Evolutionary conservation across 2,329 filamentous ascomycete species (phyloP).

Genomic region (Sporothrix phasma): DNA sequence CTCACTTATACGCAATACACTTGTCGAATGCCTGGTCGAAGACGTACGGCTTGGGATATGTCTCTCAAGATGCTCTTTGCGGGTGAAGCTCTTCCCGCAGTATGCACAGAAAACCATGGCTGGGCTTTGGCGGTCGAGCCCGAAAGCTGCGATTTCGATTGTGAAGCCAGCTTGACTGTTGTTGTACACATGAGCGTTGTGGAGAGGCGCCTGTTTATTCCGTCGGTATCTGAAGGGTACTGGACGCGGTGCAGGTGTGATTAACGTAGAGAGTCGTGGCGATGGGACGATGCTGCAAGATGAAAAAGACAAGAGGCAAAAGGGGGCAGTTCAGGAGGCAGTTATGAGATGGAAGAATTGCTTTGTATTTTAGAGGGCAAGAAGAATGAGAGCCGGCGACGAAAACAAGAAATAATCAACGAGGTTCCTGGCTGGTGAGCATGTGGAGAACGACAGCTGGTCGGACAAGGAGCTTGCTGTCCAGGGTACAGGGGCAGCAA

Average conservation of each 20-base stretch:
- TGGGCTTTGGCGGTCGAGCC: conserved; percentile 14
- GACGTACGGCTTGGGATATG: conserved; percentile 42
- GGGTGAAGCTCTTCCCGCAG: conserved; percentile 44
- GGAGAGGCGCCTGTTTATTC: not conserved
- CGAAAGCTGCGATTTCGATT: conserved; percentile 6
- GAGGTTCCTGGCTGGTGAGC: not conserved
- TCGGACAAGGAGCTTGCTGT: not conserved
- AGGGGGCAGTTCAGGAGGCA: not conserved
- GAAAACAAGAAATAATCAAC: not conserved
- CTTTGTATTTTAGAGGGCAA: too few species aligned
- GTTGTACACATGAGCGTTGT: not conserved
- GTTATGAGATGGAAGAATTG: not conserved
- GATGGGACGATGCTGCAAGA: not conserved
- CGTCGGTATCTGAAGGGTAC: not conserved
- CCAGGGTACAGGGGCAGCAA: not conserved
- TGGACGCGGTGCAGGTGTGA: not conserved
- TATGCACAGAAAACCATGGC: conserved; percentile 41
- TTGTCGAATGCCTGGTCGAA: not conserved
- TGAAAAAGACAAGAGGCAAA: not conserved
- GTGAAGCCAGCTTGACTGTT: conserved; percentile 13
- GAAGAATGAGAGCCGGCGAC: too few species aligned
- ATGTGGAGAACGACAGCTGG: not conserved
- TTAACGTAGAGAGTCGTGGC: not conserved
- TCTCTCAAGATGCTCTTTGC: conserved; percentile 47
- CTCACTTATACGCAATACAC: conserved; percentile 15